Base-by-base conservation (phyloP, 2,329 filamentous ascomycete species). In the Penicillium italicum region DNA sequence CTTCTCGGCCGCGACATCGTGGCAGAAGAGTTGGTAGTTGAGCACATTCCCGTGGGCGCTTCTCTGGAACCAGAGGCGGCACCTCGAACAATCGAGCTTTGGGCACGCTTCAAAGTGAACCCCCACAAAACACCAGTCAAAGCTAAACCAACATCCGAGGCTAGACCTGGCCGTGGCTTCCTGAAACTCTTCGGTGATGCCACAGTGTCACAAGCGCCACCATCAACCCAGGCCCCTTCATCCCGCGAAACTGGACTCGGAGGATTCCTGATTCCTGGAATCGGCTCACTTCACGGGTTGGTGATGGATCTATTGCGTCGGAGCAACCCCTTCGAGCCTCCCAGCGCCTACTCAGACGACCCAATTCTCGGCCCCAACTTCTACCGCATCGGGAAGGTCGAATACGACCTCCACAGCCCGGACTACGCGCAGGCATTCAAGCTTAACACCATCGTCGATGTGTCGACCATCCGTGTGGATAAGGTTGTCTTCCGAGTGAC, bases 71-170 rank as follows among this genome's bases (percentile, higher is more conserved):
- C 86, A 0, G 79, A 76, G 14, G 64, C 69, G n/a, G 85, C 85
- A 31, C 90, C 90, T 0, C 80, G 76, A 49, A 78, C 87, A 2
- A 82, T 93, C 55, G 89, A 93, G 68, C 70, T 93, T 9, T 90
- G 87, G 80, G 85, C 81, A 5, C 77, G 79, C 37, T 80, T 87
- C 56, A 76, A 79, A 18, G 79, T 85, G 20, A 61, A 64, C 46
- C 55, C 60, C 8, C 44, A 50, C 16, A 46, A 52, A 24, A 33
- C 42, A 14, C 42, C 51, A 16, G 18, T 51, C 40, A 33, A 40
- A 37, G 53, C 44, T 30, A 54, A 31, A 53, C 48, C 18, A 50
- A 50, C 34, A 14, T 28, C 8, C 34, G 40, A 33, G 7, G 53
- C 53, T 12, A 20, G 18, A 22, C 51, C 51, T 20, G 30, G 44